Evolutionary conservation across 2,329 filamentous ascomycete genomes (phyloP), one percentile per base, ranked within the genome.

Genomic region (Aspergillus alliaceus): DNA sequence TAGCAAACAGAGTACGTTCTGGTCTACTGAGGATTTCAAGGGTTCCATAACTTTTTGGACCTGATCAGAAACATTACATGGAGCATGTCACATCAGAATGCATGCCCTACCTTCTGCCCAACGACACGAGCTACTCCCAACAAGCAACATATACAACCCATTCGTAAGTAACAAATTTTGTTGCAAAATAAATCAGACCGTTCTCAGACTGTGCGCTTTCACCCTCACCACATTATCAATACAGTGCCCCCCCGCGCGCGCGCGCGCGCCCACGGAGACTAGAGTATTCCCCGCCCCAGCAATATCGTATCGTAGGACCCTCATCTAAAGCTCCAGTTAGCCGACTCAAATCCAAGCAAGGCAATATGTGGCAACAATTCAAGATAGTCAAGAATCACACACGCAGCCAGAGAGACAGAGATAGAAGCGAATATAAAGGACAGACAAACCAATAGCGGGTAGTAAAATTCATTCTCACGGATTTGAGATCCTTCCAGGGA

Each of bases 401-500:
- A 24, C 29, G 47, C 12, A 24, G 14, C 5, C 4, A 34, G 6
- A 32, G 7, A 20, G 15, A 24, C 8, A 29, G 27, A 34, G 35
- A 11, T 22, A 14, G 15, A 37, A 37, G 18, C 9, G 32, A 44
- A 20, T 20, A 34, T 29, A 29, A 29, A 29, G n/a, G n/a, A n/a
- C n/a, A n/a, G n/a, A 51, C 54, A 35, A 11, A 55, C 56, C 49
- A 62, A 27, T 50, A 64, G 6, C 47, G 51, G 9, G 11, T 18
- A 35, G 39, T 42, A 40, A 49, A 53, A 11, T 34, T 31, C 6
- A 44, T 58, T 31, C 51, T 53, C 14, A 60, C 27, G 27, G 52
- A 35, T 32, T 51, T 52, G 29, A 67, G 14, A 22, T 25, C 58
- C 15, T 54, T 62, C 65, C 64, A 67, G 9, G 65, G 65, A 54